These are phyloP conservation scores for Diaporthe aspalathi DNA, from an alignment of 2,329 filamentous ascomycete genomes.

Conservation along the genomic window DNA sequence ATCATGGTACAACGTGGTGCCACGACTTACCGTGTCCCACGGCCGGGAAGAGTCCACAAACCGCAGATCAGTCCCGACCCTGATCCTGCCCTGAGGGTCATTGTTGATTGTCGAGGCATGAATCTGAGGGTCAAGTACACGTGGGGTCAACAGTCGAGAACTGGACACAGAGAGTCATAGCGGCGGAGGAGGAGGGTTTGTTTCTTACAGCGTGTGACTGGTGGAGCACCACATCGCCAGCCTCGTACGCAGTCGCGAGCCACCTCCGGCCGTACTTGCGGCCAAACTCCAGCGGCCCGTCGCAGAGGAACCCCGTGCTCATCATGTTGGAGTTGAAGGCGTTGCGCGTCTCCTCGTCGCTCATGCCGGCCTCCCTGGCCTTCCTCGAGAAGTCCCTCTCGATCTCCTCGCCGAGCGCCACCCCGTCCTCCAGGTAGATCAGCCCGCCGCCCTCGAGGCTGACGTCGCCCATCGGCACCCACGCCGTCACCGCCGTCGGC, in stretches of 20 bases:
- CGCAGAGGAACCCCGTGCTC: slow-evolving; percentile 62
- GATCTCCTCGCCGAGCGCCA: slow-evolving; percentile 58
- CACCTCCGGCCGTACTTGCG: slow-evolving; percentile 46
- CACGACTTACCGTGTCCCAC: no score
- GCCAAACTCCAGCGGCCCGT: slow-evolving; percentile 56
- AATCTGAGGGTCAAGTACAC: slow-evolving; percentile 41
- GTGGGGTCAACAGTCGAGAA: background rate
- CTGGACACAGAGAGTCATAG: no score
- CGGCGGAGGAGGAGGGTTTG: no score
- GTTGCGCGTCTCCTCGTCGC: slow-evolving; percentile 60
- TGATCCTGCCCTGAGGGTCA: no score
- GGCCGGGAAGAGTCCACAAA: no score
- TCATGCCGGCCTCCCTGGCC: slow-evolving; percentile 60
- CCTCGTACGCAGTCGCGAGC: slow-evolving; percentile 53
- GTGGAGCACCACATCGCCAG: slow-evolving; percentile 55
- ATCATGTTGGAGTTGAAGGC: slow-evolving; percentile 72
- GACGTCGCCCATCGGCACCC: slow-evolving; percentile 68
- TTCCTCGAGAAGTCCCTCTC: slow-evolving; percentile 61
- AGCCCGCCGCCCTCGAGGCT: slow-evolving; percentile 66
- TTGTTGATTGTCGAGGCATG: slow-evolving; percentile 28
- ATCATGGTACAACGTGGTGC: no score
- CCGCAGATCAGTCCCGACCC: no score
- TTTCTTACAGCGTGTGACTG: slow-evolving; percentile 45
- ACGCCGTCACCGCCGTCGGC: slow-evolving; percentile 65
- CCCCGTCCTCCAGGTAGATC: slow-evolving; percentile 67